phyloP scores from a whole-genome alignment of 768 basidiomycete genomes.

The Vararia minispora region DNA sequence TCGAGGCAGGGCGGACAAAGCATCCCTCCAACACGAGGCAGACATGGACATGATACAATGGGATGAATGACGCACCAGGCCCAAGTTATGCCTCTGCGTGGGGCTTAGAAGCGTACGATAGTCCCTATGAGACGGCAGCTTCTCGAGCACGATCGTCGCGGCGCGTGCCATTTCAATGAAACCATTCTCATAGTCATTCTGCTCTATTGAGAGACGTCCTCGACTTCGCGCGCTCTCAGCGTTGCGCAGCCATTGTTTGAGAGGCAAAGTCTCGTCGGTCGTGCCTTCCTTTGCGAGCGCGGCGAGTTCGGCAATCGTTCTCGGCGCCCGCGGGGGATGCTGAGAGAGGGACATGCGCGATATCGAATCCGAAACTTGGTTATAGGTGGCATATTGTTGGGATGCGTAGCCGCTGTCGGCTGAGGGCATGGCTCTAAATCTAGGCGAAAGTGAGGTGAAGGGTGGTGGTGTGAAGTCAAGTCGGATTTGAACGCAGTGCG shows the following conservation, averaged over 20 bases:
- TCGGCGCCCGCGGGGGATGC: slow-evolving; percentile 28
- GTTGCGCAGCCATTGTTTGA: slow-evolving; percentile 56
- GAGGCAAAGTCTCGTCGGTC: slow-evolving; percentile 45
- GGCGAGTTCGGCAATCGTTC: slow-evolving; percentile 57
- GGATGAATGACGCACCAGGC: slow-evolving; percentile 40
- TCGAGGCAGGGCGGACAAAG: background rate
- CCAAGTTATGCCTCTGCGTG: slow-evolving; percentile 56
- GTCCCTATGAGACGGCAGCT: slow-evolving; percentile 61
- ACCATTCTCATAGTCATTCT: slow-evolving; percentile 54
- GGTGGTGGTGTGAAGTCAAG: too few relatives aligned
- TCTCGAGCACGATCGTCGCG: slow-evolving; percentile 70
- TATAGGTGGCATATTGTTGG: slow-evolving; percentile 8
- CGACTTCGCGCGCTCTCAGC: slow-evolving; percentile 53
- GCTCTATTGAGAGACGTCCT: slow-evolving; percentile 34
- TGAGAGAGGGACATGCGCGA: slow-evolving; percentile 4
- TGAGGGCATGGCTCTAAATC: slow-evolving; percentile 4
- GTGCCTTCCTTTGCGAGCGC: slow-evolving; percentile 42
- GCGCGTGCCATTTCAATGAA: slow-evolving; percentile 66
- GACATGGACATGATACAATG: slow-evolving; percentile 5
- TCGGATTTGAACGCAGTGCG: too few relatives aligned
- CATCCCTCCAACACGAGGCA: background rate
- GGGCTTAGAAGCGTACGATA: slow-evolving; percentile 43
- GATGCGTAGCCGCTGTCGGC: slow-evolving; percentile 1
- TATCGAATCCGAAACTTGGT: slow-evolving; percentile 3
- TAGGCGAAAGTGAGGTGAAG: too few relatives aligned